Evolutionary conservation across 1,284 basidiomycete species (phyloP), one percentile per base, ranked within the genome.

Genomic region (Rhizoctonia solani): DNA sequence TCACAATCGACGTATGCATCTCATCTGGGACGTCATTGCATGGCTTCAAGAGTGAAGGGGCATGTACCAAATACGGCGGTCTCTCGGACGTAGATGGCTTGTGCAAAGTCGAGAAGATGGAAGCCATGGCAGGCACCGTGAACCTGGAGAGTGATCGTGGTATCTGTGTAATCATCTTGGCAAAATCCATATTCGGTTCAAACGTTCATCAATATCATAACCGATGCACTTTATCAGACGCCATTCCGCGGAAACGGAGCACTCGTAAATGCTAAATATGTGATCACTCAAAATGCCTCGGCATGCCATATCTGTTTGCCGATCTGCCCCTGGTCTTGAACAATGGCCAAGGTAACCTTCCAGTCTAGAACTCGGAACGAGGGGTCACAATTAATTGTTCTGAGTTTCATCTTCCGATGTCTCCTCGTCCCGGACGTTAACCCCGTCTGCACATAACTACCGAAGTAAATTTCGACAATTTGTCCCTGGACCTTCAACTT

Each of bases 161-260:
- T n/a, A n/a, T n/a, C n/a, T n/a, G n/a, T n/a, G n/a, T n/a, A n/a
- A n/a, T n/a, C n/a, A n/a, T n/a, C n/a, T n/a, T n/a, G n/a, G n/a
- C n/a, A n/a, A n/a, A n/a, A n/a, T n/a, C n/a, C n/a, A n/a, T n/a
- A n/a, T n/a, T n/a, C n/a, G n/a, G n/a, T n/a, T n/a, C n/a, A n/a
- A n/a, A n/a, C n/a, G n/a, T n/a, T n/a, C n/a, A n/a, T n/a, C n/a
- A n/a, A n/a, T n/a, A n/a, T n/a, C n/a, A 16, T 8, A 16, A 8
- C 37, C 16, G 37, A 39, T 16, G 8, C 8, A 39, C 16, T 39
- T 2, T 13, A 23, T 21, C 16, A 41, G 47, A 46, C 32, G 21
- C 29, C 9, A 21, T 25, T 29, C 58, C 58, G 58, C 32, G 58
- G 58, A 63, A 52, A 52, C 58, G 58, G 58, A 63, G 13, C 37